A percentile compares a stretch with the other conserved stretches of the same genome.
These are phyloP conservation scores for Ophioceras dolichostomum DNA, from an alignment of 2,329 filamentous ascomycete genomes.

Conservation along the genomic window DNA sequence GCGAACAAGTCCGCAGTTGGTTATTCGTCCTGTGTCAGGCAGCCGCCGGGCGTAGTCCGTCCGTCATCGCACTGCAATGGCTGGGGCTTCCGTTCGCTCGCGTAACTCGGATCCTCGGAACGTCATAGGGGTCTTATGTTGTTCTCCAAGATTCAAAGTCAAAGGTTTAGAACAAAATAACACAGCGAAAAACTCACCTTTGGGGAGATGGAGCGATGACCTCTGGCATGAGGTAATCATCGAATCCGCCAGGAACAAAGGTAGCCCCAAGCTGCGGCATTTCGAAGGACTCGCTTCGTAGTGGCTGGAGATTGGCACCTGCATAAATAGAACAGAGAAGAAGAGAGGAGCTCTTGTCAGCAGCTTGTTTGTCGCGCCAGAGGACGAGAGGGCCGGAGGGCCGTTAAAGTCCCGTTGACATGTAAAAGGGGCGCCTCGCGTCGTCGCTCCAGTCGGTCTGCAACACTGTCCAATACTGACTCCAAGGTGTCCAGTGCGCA, in stretches of 20 bases:
- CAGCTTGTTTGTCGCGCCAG: too few relatives aligned
- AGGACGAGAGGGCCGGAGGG: too few relatives aligned
- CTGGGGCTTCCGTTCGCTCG: not conserved
- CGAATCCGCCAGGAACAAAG: conserved; percentile 41
- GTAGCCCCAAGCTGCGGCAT: conserved; percentile 37
- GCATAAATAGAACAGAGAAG: conserved; percentile 8
- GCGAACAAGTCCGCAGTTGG: too few relatives aligned
- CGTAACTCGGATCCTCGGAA: not conserved
- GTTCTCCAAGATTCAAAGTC: too few relatives aligned
- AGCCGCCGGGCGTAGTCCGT: too few relatives aligned
- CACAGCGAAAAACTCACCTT: conserved; percentile 26
- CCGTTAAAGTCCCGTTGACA: not conserved
- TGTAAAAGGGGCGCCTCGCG: not conserved
- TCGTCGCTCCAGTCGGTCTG: not conserved
- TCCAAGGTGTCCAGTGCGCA: too few relatives aligned
- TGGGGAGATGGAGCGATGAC: conserved; percentile 43
- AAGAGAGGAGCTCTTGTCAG: not conserved
- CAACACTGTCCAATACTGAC: too few relatives aligned
- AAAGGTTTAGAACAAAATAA: not conserved
- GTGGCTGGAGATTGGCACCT: conserved; percentile 11
- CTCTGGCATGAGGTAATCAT: conserved; percentile 47
- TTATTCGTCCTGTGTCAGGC: too few relatives aligned
- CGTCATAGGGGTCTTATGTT: too few relatives aligned
- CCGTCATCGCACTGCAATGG: too few relatives aligned
- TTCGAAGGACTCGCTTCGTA: conserved; percentile 18